These are phyloP conservation scores for Adenanthera pavonina DNA, from an alignment of 306 rosid genomes.

Conservation along the genomic window DNA sequence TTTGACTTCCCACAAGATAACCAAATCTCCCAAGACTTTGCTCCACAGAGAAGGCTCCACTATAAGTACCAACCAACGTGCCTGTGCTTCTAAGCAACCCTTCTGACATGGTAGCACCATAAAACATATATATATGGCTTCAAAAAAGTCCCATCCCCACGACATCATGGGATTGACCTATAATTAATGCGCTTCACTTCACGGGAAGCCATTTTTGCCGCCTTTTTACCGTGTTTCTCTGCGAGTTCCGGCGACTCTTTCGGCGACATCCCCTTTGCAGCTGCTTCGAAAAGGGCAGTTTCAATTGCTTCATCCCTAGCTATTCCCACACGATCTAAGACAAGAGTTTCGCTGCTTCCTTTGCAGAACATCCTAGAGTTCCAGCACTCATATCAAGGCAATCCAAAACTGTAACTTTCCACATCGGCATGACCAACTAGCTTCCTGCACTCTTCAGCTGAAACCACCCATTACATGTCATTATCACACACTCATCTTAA, in stretches of 20 bases:
- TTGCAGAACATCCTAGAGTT: slow-evolving; percentile 72
- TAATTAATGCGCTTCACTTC: slow-evolving; percentile 71
- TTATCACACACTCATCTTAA: background rate
- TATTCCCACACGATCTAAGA: slow-evolving; percentile 59
- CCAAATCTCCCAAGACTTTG: slow-evolving; percentile 83
- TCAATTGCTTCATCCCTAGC: slow-evolving; percentile 60
- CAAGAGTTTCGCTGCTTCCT: slow-evolving; percentile 84
- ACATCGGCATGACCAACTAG: slow-evolving; percentile 89
- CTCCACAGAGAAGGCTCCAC: slow-evolving; percentile 74
- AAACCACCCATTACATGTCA: background rate
- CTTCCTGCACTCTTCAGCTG: slow-evolving; percentile 90
- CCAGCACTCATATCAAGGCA: slow-evolving; percentile 91
- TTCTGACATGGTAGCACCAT: slow-evolving; percentile 74
- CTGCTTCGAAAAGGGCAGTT: slow-evolving; percentile 62
- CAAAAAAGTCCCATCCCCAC: slow-evolving; percentile 93
- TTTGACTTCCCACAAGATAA: slow-evolving; percentile 86
- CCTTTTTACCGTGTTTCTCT: slow-evolving; percentile 69
- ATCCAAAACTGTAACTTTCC: slow-evolving; percentile 76
- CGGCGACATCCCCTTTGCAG: slow-evolving; percentile 60
- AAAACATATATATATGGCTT: slow-evolving; percentile 72
- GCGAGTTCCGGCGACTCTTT: slow-evolving; percentile 69
- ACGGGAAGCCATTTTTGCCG: slow-evolving; percentile 71
- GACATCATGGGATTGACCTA: slow-evolving; percentile 77
- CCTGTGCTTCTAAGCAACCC: slow-evolving; percentile 80
- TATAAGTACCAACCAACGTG: slow-evolving; percentile 79